A percentile compares a stretch with the other conserved stretches of the same genome.
Evolutionary conservation across 768 basidiomycete species (phyloP).

Genomic region (Agaricus subrufescens): DNA sequence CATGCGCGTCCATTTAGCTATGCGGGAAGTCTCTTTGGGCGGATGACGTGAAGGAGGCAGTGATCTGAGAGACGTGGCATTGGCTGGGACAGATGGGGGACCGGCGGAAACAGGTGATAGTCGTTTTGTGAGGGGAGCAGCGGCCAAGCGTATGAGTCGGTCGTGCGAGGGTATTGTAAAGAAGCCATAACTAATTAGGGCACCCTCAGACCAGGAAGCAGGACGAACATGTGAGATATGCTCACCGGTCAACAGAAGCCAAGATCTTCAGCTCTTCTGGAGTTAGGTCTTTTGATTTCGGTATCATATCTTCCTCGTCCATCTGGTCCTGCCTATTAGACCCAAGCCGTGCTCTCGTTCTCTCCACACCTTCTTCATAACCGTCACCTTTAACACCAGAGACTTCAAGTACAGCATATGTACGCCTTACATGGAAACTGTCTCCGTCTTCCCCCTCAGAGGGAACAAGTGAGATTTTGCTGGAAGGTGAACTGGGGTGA

Average conservation of each 20-base stretch:
- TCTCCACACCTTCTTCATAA: conserved; percentile 89
- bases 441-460: conserved; percentile 81
- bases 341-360: conserved; percentile 62
- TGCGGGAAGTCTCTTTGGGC: conserved; percentile 69
- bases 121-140: conserved; percentile 57
- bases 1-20: conserved; percentile 95
- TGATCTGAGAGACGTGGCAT: conserved; percentile 39
- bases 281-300: conserved; percentile 50
- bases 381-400: conserved; percentile 95
- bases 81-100: conserved; percentile 38
- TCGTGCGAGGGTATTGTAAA: conserved; percentile 78
- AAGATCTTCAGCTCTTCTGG: conserved; percentile 73
- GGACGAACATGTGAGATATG: conserved; percentile 9
- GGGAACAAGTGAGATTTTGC: conserved; percentile 51
- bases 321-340: conserved; percentile 37
- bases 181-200: conserved; percentile 78
- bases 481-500: conserved; percentile 21
- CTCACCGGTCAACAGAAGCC: conserved; percentile 82
- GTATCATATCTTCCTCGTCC: conserved; percentile 55
- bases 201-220: conserved; percentile 8
- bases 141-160: conserved; percentile 69
- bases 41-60: conserved; percentile 45
- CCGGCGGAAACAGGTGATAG: conserved; percentile 42
- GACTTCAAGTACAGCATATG: conserved; percentile 86
- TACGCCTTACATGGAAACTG: conserved; percentile 77